These are phyloP conservation scores for Pyracantha coccinea DNA, from an alignment of 331 rosid genomes.

Conservation along the genomic window DNA sequence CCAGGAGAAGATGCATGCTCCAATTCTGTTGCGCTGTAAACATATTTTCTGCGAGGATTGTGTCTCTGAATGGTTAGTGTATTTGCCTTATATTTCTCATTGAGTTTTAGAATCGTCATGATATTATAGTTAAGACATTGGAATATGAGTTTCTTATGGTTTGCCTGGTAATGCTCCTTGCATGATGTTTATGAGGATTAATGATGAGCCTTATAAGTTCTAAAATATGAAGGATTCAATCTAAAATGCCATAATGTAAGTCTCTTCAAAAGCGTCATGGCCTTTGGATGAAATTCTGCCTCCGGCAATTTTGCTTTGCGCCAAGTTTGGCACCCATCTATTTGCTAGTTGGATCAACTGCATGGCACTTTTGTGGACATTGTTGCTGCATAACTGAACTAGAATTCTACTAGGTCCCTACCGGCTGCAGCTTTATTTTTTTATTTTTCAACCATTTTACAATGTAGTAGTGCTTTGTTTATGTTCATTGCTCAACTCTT, in stretches of 20 bases:
- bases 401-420: neutral
- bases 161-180: neutral
- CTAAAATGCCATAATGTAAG: too few species aligned
- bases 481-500: neutral
- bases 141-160: neutral
- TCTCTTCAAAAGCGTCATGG: neutral
- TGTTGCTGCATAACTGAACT: neutral
- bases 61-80: slow-evolving; percentile 88
- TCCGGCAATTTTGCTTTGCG: neutral
- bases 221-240: too few species aligned
- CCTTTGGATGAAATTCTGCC: neutral
- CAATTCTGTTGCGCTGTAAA: slow-evolving; percentile 74
- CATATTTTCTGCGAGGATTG: slow-evolving; percentile 96
- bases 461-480: neutral
- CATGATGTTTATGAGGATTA: neutral
- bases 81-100: slow-evolving; percentile 8
- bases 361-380: neutral
- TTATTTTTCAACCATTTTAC: neutral
- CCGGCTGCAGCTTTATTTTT: neutral
- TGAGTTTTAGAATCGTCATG: neutral
- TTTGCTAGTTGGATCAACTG: neutral
- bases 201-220: neutral
- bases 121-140: neutral
- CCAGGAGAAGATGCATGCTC: slow-evolving; percentile 90
- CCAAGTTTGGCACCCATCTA: neutral